Evolutionary conservation across 2,329 filamentous ascomycete species (phyloP).

Genomic region (Verticillium tricorpus): DNA sequence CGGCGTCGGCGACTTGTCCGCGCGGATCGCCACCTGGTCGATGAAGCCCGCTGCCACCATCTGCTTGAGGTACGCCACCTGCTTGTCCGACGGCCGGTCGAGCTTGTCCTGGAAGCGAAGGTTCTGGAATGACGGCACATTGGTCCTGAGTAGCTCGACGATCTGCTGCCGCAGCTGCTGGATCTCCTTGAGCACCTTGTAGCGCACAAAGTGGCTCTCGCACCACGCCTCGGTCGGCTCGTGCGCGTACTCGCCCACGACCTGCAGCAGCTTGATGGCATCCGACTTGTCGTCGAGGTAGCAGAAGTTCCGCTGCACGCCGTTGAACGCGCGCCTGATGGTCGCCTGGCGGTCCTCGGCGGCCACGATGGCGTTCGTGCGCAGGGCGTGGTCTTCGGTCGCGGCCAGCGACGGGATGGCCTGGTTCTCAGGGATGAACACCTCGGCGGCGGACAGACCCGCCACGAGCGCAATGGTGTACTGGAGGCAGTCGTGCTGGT

Average conservation of each 20-base stretch:
- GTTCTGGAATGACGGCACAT: slow-evolving; percentile 62
- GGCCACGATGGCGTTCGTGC: slow-evolving; percentile 63
- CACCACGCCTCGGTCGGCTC: slow-evolving; percentile 72
- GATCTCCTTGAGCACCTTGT: slow-evolving; percentile 83
- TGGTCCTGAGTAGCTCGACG: slow-evolving; percentile 70
- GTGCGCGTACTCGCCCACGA: slow-evolving; percentile 81
- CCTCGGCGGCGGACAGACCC: slow-evolving; percentile 78
- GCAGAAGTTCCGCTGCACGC: slow-evolving; percentile 73
- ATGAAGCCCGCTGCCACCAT: slow-evolving; percentile 91
- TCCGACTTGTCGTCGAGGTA: slow-evolving; percentile 79
- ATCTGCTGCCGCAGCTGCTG: slow-evolving; percentile 80
- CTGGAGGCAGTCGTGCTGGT: slow-evolving; percentile 74
- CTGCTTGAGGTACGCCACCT: slow-evolving; percentile 78
- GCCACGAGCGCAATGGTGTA: slow-evolving; percentile 88
- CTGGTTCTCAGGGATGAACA: slow-evolving; percentile 81
- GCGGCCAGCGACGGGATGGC: slow-evolving; percentile 55
- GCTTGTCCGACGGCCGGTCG: slow-evolving; percentile 57
- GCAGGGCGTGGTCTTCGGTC: slow-evolving; percentile 42
- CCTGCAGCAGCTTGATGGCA: slow-evolving; percentile 84
- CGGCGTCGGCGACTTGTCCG: slow-evolving; percentile 74
- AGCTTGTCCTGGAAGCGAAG: slow-evolving; percentile 52
- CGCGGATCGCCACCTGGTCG: slow-evolving; percentile 89
- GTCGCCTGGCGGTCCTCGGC: slow-evolving; percentile 67
- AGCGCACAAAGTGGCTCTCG: slow-evolving; percentile 75
- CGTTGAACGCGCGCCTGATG: slow-evolving; percentile 57